Evolutionary conservation across 306 rosid species (phyloP).

Genomic region (Fragaria nilgerrensis): DNA sequence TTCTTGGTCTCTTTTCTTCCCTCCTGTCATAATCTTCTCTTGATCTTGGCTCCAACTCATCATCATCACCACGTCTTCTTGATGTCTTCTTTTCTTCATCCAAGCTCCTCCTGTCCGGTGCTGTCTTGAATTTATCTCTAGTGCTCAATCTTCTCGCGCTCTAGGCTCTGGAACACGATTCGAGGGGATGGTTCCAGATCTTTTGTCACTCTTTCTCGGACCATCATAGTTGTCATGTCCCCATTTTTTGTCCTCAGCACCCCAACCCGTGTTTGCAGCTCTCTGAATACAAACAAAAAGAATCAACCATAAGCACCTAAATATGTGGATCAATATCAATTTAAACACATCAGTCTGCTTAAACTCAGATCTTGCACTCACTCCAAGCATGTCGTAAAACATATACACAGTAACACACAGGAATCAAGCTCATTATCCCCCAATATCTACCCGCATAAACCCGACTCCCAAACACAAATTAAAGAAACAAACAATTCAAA

Average conservation of each 20-base stretch:
- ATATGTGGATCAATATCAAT: not conserved
- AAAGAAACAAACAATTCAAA: not conserved
- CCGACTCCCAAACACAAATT: not conserved
- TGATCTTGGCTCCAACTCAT: conserved; percentile 38
- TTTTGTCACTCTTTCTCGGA: conserved; percentile 41
- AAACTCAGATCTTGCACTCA: not conserved
- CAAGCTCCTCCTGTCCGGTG: conserved; percentile 17
- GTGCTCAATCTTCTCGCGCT: conserved; percentile 18
- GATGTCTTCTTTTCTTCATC: conserved; percentile 43
- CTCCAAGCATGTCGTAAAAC: not conserved
- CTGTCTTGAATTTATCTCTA: not conserved
- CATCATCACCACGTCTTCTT: conserved; percentile 24
- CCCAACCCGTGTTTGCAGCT: conserved; percentile 98
- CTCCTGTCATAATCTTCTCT: conserved; percentile 28
- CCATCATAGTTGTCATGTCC: conserved; percentile 67
- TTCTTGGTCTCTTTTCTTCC: conserved; percentile 47
- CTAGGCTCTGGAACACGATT: conserved; percentile 34
- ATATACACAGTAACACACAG: not conserved
- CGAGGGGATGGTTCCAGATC: conserved; percentile 24
- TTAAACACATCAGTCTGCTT: not conserved
- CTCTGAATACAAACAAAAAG: conserved; percentile 46
- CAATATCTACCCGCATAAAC: not conserved
- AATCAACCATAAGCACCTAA: conserved; percentile 20
- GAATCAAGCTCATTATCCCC: not conserved
- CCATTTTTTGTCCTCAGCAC: conserved; percentile 59